Evolutionary conservation across 441 rosid species (phyloP), one percentile per base, ranked within the genome.

Genomic region (Populus hybrid): DNA sequence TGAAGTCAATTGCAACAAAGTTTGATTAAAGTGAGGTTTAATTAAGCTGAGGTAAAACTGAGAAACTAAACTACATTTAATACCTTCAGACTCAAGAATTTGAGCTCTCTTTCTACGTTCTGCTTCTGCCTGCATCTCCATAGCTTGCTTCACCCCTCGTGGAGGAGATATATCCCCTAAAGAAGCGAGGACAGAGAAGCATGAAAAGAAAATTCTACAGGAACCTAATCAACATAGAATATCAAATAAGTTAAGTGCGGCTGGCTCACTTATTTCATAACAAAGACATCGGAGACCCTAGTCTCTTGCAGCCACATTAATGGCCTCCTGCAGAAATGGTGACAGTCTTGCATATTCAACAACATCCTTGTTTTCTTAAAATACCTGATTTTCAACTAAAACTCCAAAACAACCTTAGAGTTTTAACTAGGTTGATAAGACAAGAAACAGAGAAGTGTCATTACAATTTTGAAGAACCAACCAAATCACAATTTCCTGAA

Each of bases 241-340:
- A 1, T 9, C 57, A 65, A 32, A 32, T 65, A 16, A 30, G 50
- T 26, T 36, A 72, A 63, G 12, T 6, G 8, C 14, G 16, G 50
- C 50, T 42, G 16, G 83, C 93, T 86, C 76, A 93, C 99, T 88
- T 78, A 95, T 95, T 83, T 95, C 99, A 80, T 95, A 95, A 74
- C 99, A 94, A 36, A 93, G 97, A 76, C 99, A 92, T 85, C 86
- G 87, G 53, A 95, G 91, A 74, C 97, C 98, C 97, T 97, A 95
- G 82, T 89, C 95, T 67, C 40, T 89, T 34, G 99, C 97, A 82
- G 98, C 99, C 75, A 91, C 94, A 80, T 92, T 95, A 81, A 95
- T 95, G 46, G 97, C 72, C 81, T 91, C 97, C 98, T 94, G 89
- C 78, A 81, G 79, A 53, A 79, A 42, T 42, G 16, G 50, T 42